Conservation (phyloP, 2,329 filamentous ascomycete genomes). For the Phaeophleospora eucalypticola region DNA sequence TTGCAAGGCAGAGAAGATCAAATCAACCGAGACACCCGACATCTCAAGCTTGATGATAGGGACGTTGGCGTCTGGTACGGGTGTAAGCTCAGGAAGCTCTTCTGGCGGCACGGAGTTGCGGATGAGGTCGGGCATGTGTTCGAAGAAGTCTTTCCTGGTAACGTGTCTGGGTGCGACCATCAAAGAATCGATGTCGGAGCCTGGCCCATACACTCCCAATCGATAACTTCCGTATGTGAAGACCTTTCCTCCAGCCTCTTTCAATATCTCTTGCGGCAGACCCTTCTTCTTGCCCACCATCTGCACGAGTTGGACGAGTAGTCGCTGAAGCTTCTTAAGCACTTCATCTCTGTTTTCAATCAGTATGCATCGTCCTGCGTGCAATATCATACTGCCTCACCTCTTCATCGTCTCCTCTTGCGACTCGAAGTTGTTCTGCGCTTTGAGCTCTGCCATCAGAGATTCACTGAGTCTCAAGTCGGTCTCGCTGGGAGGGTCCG, state of each 20-base stretch:
- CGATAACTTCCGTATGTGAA: conserved; percentile 96
- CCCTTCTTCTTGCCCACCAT: conserved; percentile 70
- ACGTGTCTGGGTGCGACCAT: conserved; percentile 90
- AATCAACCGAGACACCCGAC: conserved; percentile 84
- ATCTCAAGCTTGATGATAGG: conserved; percentile 98
- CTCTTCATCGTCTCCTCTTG: conserved; percentile 78
- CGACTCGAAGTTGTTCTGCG: conserved; percentile 87
- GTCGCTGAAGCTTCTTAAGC: conserved; percentile 69
- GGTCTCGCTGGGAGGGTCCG: conserved; percentile 66
- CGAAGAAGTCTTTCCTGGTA: conserved; percentile 84
- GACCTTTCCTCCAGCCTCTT: conserved; percentile 83
- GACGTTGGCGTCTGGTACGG: conserved; percentile 86
- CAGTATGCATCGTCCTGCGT: conserved; percentile 8
- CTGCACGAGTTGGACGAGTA: conserved; percentile 83
- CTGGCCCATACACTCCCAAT: conserved; percentile 87
- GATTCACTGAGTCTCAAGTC: conserved; percentile 75
- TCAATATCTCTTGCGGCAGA: conserved; percentile 70
- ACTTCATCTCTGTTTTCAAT: conserved; percentile 58
- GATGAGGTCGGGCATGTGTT: conserved; percentile 77
- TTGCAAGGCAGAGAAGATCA: conserved; percentile 60
- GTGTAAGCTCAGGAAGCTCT: conserved; percentile 78
- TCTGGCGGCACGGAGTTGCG: conserved; percentile 69
- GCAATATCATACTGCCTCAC: conserved; percentile 38
- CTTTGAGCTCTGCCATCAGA: conserved; percentile 77
- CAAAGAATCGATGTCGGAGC: conserved; percentile 96